These are phyloP conservation scores for Hypoxylon subgilvum DNA, from an alignment of 495 filamentous ascomycete species.

Conservation along the genomic window DNA sequence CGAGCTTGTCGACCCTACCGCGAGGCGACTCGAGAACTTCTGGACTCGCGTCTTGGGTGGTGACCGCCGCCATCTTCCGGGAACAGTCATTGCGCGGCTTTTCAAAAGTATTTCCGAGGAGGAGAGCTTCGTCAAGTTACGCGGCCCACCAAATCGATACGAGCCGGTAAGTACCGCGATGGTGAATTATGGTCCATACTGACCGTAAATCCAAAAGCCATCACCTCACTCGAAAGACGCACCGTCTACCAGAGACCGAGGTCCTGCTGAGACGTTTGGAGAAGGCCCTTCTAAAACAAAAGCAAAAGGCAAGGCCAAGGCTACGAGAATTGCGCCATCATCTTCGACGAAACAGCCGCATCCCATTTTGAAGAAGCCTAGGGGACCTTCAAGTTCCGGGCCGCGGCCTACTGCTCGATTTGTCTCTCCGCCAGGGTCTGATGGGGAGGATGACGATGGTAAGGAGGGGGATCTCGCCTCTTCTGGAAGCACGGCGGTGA, in stretches of 20 bases:
- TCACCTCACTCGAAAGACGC: conserved; percentile 35
- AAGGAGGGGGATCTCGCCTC: conserved; percentile 31
- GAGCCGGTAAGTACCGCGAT: conserved; percentile 46
- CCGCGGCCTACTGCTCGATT: conserved; percentile 59
- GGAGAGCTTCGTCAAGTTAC: conserved; percentile 54
- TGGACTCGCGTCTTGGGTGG: conserved; percentile 66
- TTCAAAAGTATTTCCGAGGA: conserved; percentile 58
- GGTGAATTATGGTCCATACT: conserved; percentile 9
- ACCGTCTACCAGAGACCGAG: conserved; percentile 12
- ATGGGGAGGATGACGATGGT: conserved; percentile 42
- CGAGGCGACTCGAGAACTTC: conserved; percentile 60
- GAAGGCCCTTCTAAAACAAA: conserved; percentile 19
- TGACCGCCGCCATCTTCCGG: conserved; percentile 51
- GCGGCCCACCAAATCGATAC: conserved; percentile 51
- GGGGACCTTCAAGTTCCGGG: conserved; percentile 56
- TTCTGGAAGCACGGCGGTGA: conserved; percentile 36
- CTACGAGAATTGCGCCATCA: conserved; percentile 22
- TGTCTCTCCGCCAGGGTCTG: conserved; percentile 53
- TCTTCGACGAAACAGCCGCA: conserved; percentile 43
- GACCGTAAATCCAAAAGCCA: conserved; percentile 25
- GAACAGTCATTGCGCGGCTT: conserved; percentile 52
- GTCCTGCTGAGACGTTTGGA: conserved; percentile 13
- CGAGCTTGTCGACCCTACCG: conserved; percentile 57
- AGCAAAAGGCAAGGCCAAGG: conserved; percentile 18
- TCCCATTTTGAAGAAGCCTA: conserved; percentile 60